Conservation (phyloP, 768 basidiomycete species). For the Kwoniella dendrophila region DNA sequence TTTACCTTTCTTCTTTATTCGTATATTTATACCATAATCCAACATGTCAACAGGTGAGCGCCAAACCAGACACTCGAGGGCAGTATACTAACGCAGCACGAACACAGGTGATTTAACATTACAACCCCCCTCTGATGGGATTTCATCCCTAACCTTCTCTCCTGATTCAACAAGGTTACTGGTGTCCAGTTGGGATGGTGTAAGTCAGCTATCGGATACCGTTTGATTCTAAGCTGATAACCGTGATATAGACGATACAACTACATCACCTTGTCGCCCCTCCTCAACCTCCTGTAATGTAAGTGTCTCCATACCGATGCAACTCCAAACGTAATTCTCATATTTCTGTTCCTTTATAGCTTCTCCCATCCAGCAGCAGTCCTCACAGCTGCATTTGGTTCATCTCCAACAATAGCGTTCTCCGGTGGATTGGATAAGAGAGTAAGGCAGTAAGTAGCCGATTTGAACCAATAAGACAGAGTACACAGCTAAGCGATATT, state of each 20-base stretch:
- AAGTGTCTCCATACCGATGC: constrained; percentile 45
- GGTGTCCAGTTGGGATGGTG: constrained; percentile 88
- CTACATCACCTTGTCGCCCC: constrained; percentile 37
- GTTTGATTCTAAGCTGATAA: neutral
- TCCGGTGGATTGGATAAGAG: constrained; percentile 86
- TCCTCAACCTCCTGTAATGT: constrained; percentile 31
- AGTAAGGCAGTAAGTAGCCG: constrained; percentile 71
- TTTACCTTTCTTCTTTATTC: neutral
- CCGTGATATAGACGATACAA: constrained; percentile 33
- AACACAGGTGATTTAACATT: constrained; percentile 45
- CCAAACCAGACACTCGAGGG: neutral
- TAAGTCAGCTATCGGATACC: constrained; percentile 48
- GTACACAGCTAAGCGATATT: constrained; percentile 4
- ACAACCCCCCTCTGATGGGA: constrained; percentile 75
- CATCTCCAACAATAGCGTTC: constrained; percentile 68
- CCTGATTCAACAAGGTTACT: constrained; percentile 79
- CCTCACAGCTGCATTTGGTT: constrained; percentile 73
- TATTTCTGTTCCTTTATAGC: constrained; percentile 16
- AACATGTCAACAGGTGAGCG: constrained; percentile 36
- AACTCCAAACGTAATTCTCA: neutral
- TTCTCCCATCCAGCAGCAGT: constrained; percentile 88
- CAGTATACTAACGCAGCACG: neutral
- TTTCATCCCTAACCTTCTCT: constrained; percentile 78
- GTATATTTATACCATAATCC: neutral
- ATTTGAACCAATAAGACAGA: neutral